Evolutionary conservation across 73 alveolate genomes (phyloP), one percentile per base, ranked within the genome.

Genomic region (Paramecium primaurelia): DNA sequence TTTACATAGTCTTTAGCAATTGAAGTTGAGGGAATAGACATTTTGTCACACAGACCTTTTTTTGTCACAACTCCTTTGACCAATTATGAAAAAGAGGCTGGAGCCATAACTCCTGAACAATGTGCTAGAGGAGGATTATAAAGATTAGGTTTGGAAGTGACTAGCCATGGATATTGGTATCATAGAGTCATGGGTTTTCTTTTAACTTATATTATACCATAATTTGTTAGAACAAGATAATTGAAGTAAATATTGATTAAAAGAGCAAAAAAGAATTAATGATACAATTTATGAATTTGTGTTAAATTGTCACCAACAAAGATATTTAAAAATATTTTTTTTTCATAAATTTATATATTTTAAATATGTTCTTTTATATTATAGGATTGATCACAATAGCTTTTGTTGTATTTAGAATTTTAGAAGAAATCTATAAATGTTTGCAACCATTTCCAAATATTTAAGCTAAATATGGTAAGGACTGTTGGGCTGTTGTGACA

Each of bases 401-500:
- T 10, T 37, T 37, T 12, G 22, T 73, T 10, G 59, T 37, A 2
- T 37, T 34, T 73, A 40, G 59, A 73, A 73, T 73, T 73, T 73
- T 73, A 20, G 58, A 80, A 49, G 91, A 80, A 47, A 42, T 80
- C 42, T 80, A 80, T 44, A 80, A 80, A 28, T 25, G 77, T 22
- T 54, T 80, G 7, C 73, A 80, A 80, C 77, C 91, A 2, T 80
- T 80, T 36, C 91, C 91, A 6, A 80, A 80, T 80, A 80, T 80
- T 2, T 44, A 80, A 36, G 47, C 28, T 7, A 80, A 80, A 30
- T 93, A 92, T 28, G 95, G 86, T 6, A 68, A 83, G 22, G 95
- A 88, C 26, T 45, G 92, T n/a, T 95, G 96, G 96, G 97, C 96
- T 20, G 95, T 95, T 20, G 93, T 95, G 1, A 95, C 98, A n/a